Percentiles rank a stretch among this genome's conserved stretches.
These are phyloP conservation scores for Aaosphaeria arxii DNA, from an alignment of 2,329 filamentous ascomycete species.

Conservation along the genomic window DNA sequence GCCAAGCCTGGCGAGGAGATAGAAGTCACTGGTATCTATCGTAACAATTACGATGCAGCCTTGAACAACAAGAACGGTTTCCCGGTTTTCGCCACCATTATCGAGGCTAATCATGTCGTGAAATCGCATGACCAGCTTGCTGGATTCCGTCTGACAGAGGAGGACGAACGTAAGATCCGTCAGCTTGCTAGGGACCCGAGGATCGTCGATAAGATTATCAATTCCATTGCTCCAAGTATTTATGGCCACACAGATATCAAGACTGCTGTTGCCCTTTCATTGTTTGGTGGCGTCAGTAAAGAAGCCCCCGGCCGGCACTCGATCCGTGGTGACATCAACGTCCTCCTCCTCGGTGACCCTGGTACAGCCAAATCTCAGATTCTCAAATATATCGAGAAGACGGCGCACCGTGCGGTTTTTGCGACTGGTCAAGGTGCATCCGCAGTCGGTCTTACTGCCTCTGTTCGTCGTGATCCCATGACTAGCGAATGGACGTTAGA, in stretches of 20 bases:
- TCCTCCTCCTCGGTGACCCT: slow-evolving; percentile 91
- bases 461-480: slow-evolving; percentile 89
- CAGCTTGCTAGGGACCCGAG: slow-evolving; percentile 83
- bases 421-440: slow-evolving; percentile 96
- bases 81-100: slow-evolving; percentile 94
- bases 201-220: slow-evolving; percentile 88
- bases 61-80: slow-evolving; percentile 99
- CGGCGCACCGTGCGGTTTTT: slow-evolving; percentile 93
- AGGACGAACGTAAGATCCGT: slow-evolving; percentile 90
- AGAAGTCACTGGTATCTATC: slow-evolving; percentile 93
- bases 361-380: slow-evolving; percentile 98
- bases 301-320: slow-evolving; percentile 82
- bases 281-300: slow-evolving; percentile 95
- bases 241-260: slow-evolving; percentile 97
- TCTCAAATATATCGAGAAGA: slow-evolving; percentile 96
- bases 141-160: slow-evolving; percentile 90
- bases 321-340: slow-evolving; percentile 96
- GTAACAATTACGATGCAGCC: slow-evolving; percentile 96
- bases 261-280: slow-evolving; percentile 87
- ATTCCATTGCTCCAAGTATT: slow-evolving; percentile 93
- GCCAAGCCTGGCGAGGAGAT: slow-evolving; percentile 98
- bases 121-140: slow-evolving; percentile 97
- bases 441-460: slow-evolving; percentile 95
- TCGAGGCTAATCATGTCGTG: slow-evolving; percentile 95
- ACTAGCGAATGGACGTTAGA: slow-evolving; percentile 98